Base-by-base conservation (phyloP, 192 early-diverging fungal species). In the Rhizophagus prolifer region DNA sequence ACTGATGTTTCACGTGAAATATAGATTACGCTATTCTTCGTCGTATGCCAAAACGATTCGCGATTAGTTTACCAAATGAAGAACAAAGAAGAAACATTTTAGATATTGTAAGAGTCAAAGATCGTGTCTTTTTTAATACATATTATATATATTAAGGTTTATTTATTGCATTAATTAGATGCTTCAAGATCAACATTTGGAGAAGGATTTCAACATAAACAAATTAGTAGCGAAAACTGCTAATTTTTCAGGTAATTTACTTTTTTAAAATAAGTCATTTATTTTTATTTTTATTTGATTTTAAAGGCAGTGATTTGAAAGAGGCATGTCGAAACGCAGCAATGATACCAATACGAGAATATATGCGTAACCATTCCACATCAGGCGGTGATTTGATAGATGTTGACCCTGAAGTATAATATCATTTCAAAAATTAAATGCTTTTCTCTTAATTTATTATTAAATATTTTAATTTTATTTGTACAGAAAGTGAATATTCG, bases 1-100 rank as follows among this genome's bases (percentile, higher is more conserved):
- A 5, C 19, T 59, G 21, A 44, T 73, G 31, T 54, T 50, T 76
- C 26, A 31, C 10, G n/a, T 54, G 26, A 1, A 34, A 16, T 50
- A 66, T 31, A 76, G 98, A 99, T 80, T 87, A 93, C 46, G 98
- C 98, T 23, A 97, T 99, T 81, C 82, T 99, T 67, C 85, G 98
- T 50, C 87, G 98, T 64, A 99, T 99, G 98, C 98, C 98, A 36
- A 98, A 98, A 83, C 86, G 94, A 30, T 97, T 96, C 76, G 90
- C 91, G 19, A 89, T 99, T 41, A 81, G 85, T 80, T 84, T 98
- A 71, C 98, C 98, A 19, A 91, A 90, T 44, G 85, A 88, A 21
- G 86, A 90, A 54, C 97, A 98, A 87, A 86, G 98, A 61, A 89
- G 82, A 72, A 89, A 92, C 61, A 95, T 99, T 69, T 85, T 99